A percentile compares a stretch with the other conserved stretches of the same genome.
phyloP scores from a whole-genome alignment of 345 rosid genomes.

The Aegle marmelos region DNA sequence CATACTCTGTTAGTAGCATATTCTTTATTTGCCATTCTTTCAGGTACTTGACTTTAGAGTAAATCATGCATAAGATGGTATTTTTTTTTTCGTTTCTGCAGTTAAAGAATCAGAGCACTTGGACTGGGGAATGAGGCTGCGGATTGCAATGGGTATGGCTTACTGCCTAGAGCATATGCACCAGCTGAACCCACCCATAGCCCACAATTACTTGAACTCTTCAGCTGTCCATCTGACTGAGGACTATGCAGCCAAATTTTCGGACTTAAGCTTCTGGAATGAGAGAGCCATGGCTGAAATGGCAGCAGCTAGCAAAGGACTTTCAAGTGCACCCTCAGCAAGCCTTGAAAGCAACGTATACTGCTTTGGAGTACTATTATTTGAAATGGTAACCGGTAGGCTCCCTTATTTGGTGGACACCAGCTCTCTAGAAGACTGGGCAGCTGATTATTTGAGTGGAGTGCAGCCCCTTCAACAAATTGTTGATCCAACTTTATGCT shows the following conservation, averaged over 20 bases:
- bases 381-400: slow-evolving; percentile 78
- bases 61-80: neutral
- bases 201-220: slow-evolving; percentile 61
- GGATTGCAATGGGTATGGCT: slow-evolving; percentile 83
- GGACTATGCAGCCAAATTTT: slow-evolving; percentile 86
- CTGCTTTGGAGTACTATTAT: slow-evolving; percentile 68
- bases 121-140: slow-evolving; percentile 78
- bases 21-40: neutral
- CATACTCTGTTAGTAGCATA: neutral
- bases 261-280: slow-evolving; percentile 64
- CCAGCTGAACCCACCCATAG: slow-evolving; percentile 61
- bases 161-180: slow-evolving; percentile 91
- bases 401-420: slow-evolving; percentile 45
- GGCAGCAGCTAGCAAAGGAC: slow-evolving; percentile 26
- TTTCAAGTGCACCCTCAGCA: slow-evolving; percentile 25
- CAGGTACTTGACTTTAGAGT: neutral
- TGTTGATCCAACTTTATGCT: slow-evolving; percentile 72
- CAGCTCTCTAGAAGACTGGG: slow-evolving; percentile 48
- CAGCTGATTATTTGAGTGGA: slow-evolving; percentile 47
- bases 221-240: slow-evolving; percentile 72
- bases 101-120: slow-evolving; percentile 89
- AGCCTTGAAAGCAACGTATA: slow-evolving; percentile 50
- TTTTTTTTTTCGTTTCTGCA: slow-evolving; percentile 26
- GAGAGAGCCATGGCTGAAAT: slow-evolving; percentile 41
- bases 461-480: slow-evolving; percentile 34